Evolutionary conservation across 306 rosid species (phyloP).

Genomic region (Gastrolobium villosum): DNA sequence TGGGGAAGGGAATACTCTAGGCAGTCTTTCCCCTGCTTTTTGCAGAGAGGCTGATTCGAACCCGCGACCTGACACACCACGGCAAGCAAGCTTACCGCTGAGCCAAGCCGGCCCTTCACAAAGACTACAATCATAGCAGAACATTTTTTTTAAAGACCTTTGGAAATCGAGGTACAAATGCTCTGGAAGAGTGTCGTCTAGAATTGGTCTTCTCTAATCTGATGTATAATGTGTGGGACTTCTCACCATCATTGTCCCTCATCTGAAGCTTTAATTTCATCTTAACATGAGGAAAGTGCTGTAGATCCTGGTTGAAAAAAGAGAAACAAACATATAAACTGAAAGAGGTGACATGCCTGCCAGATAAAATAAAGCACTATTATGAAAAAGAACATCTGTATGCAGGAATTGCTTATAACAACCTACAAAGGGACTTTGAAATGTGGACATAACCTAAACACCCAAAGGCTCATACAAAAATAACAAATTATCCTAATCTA

Average conservation of each 20-base stretch:
- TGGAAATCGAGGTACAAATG: conserved; percentile 89
- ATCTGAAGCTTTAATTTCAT: conserved; percentile 69
- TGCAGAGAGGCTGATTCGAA: no score
- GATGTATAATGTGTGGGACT: conserved; percentile 59
- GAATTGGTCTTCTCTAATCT: conserved; percentile 81
- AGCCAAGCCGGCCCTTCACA: no score
- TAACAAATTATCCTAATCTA: neutral
- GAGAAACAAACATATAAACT: conserved; percentile 14
- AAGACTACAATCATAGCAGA: conserved; percentile 35
- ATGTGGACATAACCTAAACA: neutral
- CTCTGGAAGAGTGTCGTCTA: conserved; percentile 71
- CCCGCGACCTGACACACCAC: no score
- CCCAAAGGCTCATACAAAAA: neutral
- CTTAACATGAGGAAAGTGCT: conserved; percentile 75
- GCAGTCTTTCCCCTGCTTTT: no score
- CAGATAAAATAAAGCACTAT: conserved; percentile 2
- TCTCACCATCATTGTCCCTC: conserved; percentile 57
- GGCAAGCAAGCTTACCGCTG: no score
- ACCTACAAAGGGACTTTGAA: conserved; percentile 11
- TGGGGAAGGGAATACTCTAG: no score
- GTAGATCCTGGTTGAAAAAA: conserved; percentile 72
- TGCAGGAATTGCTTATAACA: neutral
- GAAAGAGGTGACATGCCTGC: conserved; percentile 37
- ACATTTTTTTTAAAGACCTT: conserved; percentile 65
- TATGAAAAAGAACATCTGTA: neutral